Evolutionary conservation across 2,329 filamentous ascomycete genomes (phyloP), one percentile per base, ranked within the genome.

Genomic region (Curvularia hawaiiensis): DNA sequence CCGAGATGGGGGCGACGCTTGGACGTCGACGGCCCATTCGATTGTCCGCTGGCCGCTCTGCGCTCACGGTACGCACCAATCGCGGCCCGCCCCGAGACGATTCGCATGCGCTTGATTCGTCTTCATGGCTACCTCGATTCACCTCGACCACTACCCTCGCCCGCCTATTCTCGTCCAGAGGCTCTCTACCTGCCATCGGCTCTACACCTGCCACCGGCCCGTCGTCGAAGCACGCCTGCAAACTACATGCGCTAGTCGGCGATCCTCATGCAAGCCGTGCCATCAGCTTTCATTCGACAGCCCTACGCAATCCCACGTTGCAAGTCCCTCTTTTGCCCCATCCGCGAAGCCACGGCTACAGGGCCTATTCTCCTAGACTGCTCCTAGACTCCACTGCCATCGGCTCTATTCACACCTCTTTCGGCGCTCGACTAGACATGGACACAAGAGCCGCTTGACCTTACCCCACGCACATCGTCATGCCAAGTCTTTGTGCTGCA

Each of bases 251-350:
- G 45, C 55, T 58, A 58, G 55, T 40, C 39, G 57, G 63, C 58
- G 64, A 65, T 63, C 63, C 61, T 66, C 59, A 63, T 66, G 60
- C 52, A 48, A 51, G 47, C 47, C 47, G 52, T 49, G 54, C 50
- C 38, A 54, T 49, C 62, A 58, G 50, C 62, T 63, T 58, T 52
- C 60, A 68, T 70, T 57, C 66, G 67, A 60, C 66, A 69, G 68
- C 68, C 66, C 67, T 70, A 69, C 59, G 54, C 41, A 31, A 47
- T 49, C 41, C 50, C 50, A 58, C 46, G 40, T 47, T 57, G 40
- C 16, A 38, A 54, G 55, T 54, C 52, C 55, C 60, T 51, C 57
- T 69, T 69, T 70, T 67, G 62, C 68, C 66, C 68, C 66, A 70
- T 67, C 68, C 65, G 63, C 52, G 56, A 63, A 40, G 41, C 53